A percentile compares a stretch with the other conserved stretches of the same genome.
Conservation (phyloP, 345 rosid species). For the Iberis pinnata region DNA sequence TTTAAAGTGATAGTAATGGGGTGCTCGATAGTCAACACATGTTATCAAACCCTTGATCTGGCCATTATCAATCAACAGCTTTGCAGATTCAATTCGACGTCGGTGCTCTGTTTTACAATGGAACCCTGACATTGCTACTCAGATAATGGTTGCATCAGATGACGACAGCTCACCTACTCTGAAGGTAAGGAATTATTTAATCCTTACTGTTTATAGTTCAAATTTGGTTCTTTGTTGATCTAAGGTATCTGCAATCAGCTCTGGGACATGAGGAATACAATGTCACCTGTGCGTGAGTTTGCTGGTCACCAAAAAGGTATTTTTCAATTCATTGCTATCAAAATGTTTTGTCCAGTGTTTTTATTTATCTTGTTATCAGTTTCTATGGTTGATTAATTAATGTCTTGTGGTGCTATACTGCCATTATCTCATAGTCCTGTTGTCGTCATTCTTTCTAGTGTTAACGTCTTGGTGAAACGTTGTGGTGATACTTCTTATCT, state of each 20-base stretch:
- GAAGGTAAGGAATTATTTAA: slow-evolving; percentile 44
- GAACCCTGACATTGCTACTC: slow-evolving; percentile 98
- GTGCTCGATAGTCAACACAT: background rate
- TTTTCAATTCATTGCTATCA: background rate
- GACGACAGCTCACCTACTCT: slow-evolving; percentile 78
- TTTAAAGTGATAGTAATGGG: background rate
- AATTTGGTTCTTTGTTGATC: slow-evolving; percentile 14
- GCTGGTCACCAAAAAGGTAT: slow-evolving; percentile 91
- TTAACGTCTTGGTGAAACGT: slow-evolving; percentile 1
- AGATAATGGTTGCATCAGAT: slow-evolving; percentile 96
- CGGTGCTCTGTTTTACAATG: slow-evolving; percentile 98
- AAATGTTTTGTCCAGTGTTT: background rate
- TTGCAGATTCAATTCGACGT: slow-evolving; percentile 82
- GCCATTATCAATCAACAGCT: slow-evolving; percentile 43
- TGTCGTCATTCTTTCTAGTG: slow-evolving; percentile 15
- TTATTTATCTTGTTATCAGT: background rate
- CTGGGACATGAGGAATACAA: slow-evolving; percentile 94
- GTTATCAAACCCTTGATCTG: slow-evolving; percentile 21
- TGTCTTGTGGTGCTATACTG: no score
- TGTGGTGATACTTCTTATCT: slow-evolving; percentile 20
- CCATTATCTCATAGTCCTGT: slow-evolving; percentile 16
- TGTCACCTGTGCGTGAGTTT: slow-evolving; percentile 86
- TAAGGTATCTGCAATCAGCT: slow-evolving; percentile 51
- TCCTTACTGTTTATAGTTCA: slow-evolving; percentile 3
- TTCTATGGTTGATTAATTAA: slow-evolving; percentile 1